Evolutionary conservation across 2,329 filamentous ascomycete species (phyloP), one percentile per base, ranked within the genome.

Genomic region (Aspergillus sp.): DNA sequence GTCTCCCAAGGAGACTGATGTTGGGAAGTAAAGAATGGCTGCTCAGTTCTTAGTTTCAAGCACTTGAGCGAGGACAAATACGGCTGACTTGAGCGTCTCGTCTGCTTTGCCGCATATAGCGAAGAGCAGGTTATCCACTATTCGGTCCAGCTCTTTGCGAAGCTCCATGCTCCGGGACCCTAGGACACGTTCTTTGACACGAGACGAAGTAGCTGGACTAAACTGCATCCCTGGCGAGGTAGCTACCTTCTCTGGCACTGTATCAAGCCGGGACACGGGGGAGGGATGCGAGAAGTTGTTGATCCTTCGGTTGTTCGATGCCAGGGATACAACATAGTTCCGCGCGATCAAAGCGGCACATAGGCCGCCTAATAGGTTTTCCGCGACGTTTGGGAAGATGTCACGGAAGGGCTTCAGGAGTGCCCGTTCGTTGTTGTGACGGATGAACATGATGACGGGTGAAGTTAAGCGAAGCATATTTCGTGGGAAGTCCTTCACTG

Each of bases 371-470:
- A 77, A 67, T 2, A 75, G 60, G 41, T 70, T 71, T 25, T 77
- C 74, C 7, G 70, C 63, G 3, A 69, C 71, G 3, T 69, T 61
- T 0, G 74, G 71, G 39, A 78, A 78, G 21, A 78, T 75, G 17
- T 71, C 73, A 10, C 70, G 67, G 51, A 77, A 76, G 7, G 71
- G 75, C 2, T 69, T 69, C 5, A 75, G 56, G 2, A 77, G 62
- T 2, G 71, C 62, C 41, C 71, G 73, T 57, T 78, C 75, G 10
- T 77, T 69, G 30, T 68, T 77, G 38, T 74, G 69, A 19, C 75
- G 71, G 17, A 78, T 64, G 58, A 75, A 72, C 50, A 77, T 71
- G 5, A 78, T 74, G 15, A 76, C 75, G 13, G 75, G 75, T 0
- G 75, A 78, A 5, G 75, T 75, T 8, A 78, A 68, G 17, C 69